These are phyloP conservation scores for Linum usitatissimum DNA, from an alignment of 345 rosid genomes.

Conservation along the genomic window DNA sequence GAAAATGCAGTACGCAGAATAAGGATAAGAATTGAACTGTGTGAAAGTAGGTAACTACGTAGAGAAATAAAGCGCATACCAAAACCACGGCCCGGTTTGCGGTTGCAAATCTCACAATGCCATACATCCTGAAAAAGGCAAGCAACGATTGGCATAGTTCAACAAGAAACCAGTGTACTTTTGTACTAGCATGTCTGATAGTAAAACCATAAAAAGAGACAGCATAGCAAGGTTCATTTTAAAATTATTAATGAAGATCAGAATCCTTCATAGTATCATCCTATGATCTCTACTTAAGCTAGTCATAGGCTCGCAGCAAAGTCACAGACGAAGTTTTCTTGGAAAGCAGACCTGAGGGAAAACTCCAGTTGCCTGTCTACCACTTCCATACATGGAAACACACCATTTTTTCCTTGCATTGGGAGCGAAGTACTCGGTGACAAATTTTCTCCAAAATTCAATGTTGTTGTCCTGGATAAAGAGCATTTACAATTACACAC, in stretches of 20 bases:
- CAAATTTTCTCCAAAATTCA: constrained; percentile 38
- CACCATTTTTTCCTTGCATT: constrained; percentile 97
- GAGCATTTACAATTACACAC: neutral
- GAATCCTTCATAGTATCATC: neutral
- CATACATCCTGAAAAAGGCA: constrained; percentile 67
- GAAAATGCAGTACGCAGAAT: neutral
- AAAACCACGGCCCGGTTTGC: constrained; percentile 97
- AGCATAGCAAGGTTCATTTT: neutral
- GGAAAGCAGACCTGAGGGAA: constrained; percentile 77
- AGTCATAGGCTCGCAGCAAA: too few species aligned
- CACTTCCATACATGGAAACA: constrained; percentile 97
- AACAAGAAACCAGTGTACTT: neutral
- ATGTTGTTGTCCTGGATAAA: constrained; percentile 27
- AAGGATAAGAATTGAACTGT: neutral
- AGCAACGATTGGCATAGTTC: neutral
- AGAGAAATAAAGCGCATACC: constrained; percentile 37
- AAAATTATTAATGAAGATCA: neutral
- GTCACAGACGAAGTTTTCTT: neutral
- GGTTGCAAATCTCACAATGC: constrained; percentile 97
- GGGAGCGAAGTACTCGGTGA: constrained; percentile 29
- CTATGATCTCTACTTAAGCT: too few species aligned
- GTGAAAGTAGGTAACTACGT: neutral
- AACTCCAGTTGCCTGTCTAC: constrained; percentile 91
- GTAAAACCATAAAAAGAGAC: neutral
- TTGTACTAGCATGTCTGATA: neutral